A percentile compares a stretch with the other conserved stretches of the same genome.
Evolutionary conservation across 352 stramenopile species (phyloP).

Genomic region (Pythium oligandrum): DNA sequence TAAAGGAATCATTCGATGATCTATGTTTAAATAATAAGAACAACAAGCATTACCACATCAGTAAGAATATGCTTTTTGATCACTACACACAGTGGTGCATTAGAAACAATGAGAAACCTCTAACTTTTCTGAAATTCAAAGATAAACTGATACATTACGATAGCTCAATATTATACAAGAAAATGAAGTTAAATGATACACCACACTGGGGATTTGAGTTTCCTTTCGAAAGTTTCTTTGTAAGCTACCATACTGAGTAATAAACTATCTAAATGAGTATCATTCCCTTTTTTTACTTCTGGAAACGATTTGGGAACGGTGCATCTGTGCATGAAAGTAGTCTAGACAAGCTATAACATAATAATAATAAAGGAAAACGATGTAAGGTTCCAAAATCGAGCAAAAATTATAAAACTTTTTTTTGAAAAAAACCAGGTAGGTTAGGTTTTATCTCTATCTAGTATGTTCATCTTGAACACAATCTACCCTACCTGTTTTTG

Average conservation of each 20-base stretch:
- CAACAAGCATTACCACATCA: constrained; percentile 9
- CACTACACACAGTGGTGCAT: constrained; percentile 6
- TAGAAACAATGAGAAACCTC: constrained; percentile 9
- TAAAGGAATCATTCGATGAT: constrained; percentile 7
- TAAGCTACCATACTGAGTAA: constrained; percentile 9
- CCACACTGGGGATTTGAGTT: too few species aligned
- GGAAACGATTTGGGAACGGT: too few species aligned
- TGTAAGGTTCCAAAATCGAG: too few species aligned
- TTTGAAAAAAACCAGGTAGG: too few species aligned
- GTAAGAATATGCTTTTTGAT: constrained; percentile 7
- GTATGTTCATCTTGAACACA: too few species aligned
- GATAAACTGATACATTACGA: not conserved
- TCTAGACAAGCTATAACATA: too few species aligned
- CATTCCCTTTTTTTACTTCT: not conserved
- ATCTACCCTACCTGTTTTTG: too few species aligned
- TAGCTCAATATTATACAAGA: constrained; percentile 8
- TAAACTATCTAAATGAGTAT: constrained; percentile 1
- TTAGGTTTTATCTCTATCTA: too few species aligned
- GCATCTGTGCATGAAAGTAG: too few species aligned
- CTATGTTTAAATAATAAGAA: constrained; percentile 1
- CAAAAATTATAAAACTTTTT: too few species aligned
- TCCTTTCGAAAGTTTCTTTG: not conserved
- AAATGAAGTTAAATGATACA: not conserved
- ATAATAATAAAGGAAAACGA: too few species aligned
- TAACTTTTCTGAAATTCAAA: constrained; percentile 4